A percentile compares a stretch with the other conserved stretches of the same genome.
Conservation (phyloP, 352 stramenopile species). For the Globisporangium viniferum region DNA sequence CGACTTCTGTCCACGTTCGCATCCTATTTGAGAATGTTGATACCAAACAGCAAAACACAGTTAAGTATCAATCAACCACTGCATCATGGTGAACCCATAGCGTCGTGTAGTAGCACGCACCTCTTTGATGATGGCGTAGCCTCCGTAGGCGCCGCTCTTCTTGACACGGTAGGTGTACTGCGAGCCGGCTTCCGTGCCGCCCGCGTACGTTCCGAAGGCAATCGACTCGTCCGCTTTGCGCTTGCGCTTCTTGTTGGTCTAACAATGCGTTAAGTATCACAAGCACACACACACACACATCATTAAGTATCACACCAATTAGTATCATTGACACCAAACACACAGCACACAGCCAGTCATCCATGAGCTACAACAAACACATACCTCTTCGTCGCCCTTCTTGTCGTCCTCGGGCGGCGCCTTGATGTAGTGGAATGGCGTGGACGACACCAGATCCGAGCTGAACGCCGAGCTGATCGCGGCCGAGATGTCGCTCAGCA, state of each 20-base stretch:
- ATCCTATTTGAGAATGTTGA: constrained; percentile 16
- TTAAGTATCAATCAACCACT: neutral
- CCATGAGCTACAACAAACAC: neutral
- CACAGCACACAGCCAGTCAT: neutral
- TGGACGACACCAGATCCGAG: constrained; percentile 87
- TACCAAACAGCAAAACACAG: neutral
- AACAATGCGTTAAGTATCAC: neutral
- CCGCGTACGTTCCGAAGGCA: constrained; percentile 88
- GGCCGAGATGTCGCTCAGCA: constrained; percentile 86
- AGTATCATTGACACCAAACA: neutral
- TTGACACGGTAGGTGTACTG: constrained; percentile 78
- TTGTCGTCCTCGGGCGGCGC: constrained; percentile 64
- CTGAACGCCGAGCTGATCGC: constrained; percentile 86
- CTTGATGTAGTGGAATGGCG: constrained; percentile 87
- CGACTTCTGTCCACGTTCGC: constrained; percentile 62
- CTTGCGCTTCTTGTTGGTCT: constrained; percentile 50
- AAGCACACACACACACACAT: no score
- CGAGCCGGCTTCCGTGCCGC: constrained; percentile 49
- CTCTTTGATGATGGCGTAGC: constrained; percentile 86
- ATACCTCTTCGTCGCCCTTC: constrained; percentile 34
- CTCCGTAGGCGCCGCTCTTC: constrained; percentile 80
- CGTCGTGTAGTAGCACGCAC: constrained; percentile 18
- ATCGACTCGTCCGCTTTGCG: constrained; percentile 49
- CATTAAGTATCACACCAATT: neutral
- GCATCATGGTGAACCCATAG: no score